Percentiles rank a stretch among this genome's conserved stretches.
These are phyloP conservation scores for Penicillium sp. DNA, from an alignment of 2,329 filamentous ascomycete species.

Conservation along the genomic window DNA sequence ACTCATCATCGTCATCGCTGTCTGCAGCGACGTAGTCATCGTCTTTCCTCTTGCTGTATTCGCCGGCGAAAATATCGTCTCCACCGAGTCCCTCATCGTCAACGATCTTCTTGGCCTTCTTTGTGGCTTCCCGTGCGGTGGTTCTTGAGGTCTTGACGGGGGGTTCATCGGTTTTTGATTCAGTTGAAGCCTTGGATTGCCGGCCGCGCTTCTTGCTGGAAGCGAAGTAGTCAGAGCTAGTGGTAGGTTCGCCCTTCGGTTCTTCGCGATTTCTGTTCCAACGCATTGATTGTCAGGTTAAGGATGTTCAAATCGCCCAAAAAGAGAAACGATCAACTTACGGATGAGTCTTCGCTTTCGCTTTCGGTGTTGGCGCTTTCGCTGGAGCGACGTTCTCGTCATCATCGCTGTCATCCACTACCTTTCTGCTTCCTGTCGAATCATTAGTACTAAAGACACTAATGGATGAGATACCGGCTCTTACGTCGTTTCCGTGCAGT, in stretches of 20 bases:
- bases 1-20: constrained; percentile 57
- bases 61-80: constrained; percentile 83
- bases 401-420: constrained; percentile 80
- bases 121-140: constrained; percentile 18
- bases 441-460: constrained; percentile 8
- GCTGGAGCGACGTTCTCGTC: constrained; percentile 58
- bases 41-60: constrained; percentile 64
- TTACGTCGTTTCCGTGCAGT: constrained; percentile 39
- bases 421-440: constrained; percentile 58
- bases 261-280: constrained; percentile 50
- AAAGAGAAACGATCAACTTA: constrained; percentile 37
- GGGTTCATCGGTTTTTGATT: constrained; percentile 3
- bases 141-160: constrained; percentile 17
- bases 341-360: constrained; percentile 46
- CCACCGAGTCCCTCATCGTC: constrained; percentile 65
- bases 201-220: constrained; percentile 58
- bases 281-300: constrained; percentile 8
- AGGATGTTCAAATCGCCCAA: constrained; percentile 3
- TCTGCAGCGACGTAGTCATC: constrained; percentile 71
- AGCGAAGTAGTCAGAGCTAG: constrained; percentile 65
- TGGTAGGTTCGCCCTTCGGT: constrained; percentile 58
- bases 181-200: constrained; percentile 32
- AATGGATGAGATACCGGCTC: constrained; percentile 5
- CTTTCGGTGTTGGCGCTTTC: constrained; percentile 44
- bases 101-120: constrained; percentile 44